These are phyloP conservation scores for Limtongia smithiae DNA, from an alignment of 805 yeast species.

Conservation along the genomic window DNA sequence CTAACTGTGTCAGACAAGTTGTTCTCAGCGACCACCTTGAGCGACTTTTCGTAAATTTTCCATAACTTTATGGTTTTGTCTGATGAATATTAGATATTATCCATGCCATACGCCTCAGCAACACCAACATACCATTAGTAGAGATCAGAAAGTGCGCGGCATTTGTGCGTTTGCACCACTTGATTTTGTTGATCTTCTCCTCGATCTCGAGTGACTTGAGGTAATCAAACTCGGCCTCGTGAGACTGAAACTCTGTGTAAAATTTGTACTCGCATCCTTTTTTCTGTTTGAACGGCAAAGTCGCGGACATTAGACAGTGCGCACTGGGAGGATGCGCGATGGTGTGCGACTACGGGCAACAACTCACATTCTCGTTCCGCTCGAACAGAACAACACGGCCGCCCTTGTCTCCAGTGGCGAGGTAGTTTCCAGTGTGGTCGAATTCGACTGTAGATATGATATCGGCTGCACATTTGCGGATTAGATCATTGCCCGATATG, in stretches of 20 bases:
- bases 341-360: too few relatives aligned
- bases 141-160: constrained; percentile 85
- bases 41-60: constrained; percentile 90
- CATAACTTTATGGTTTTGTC: constrained; percentile 98
- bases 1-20: constrained; percentile 55
- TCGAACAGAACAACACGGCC: constrained; percentile 96
- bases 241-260: constrained; percentile 95
- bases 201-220: constrained; percentile 93
- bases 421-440: constrained; percentile 87
- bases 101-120: too few relatives aligned
- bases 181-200: constrained; percentile 95
- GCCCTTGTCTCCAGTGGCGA: constrained; percentile 98
- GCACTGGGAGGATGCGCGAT: too few relatives aligned
- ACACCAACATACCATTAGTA: constrained; percentile 51
- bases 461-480: constrained; percentile 53
- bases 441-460: constrained; percentile 96
- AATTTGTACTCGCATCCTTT: constrained; percentile 88
- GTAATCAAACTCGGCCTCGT: constrained; percentile 98
- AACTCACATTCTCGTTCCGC: constrained; percentile 55
- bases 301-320: background rate
- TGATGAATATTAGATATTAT: background rate
- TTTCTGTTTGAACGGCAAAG: constrained; percentile 37
- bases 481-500: too few relatives aligned
- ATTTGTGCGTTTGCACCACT: constrained; percentile 88
- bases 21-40: constrained; percentile 88